A percentile compares a stretch with the other conserved stretches of the same genome.
phyloP scores from a whole-genome alignment of 2,329 filamentous ascomycete genomes.

The Monosporascus sp. region DNA sequence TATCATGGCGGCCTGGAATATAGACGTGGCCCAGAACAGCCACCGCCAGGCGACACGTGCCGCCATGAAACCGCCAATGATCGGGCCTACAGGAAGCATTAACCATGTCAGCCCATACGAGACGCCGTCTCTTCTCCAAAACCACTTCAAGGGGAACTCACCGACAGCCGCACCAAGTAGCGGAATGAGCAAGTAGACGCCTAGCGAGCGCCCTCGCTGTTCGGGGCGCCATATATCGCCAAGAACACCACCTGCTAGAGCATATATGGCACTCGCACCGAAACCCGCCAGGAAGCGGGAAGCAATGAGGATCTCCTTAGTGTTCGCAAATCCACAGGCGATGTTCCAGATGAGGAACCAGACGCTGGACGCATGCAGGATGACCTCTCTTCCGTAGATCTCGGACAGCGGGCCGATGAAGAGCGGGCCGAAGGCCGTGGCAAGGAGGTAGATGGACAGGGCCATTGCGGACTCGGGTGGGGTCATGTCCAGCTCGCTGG shows the following conservation, averaged over 20 bases:
- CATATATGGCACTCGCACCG: constrained; percentile 40
- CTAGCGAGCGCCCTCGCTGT: constrained; percentile 36
- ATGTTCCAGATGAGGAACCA: constrained; percentile 48
- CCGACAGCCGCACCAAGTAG: constrained; percentile 34
- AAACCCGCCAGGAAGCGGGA: constrained; percentile 43
- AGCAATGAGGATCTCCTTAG: constrained; percentile 35
- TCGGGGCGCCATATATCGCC: constrained; percentile 42
- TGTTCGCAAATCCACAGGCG: constrained; percentile 35
- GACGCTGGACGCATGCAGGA: constrained; percentile 40
- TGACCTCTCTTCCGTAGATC: constrained; percentile 37
- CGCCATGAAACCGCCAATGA: constrained; percentile 33
- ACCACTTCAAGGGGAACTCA: constrained; percentile 4
- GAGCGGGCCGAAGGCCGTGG: constrained; percentile 38
- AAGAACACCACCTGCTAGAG: constrained; percentile 41
- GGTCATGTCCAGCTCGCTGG: constrained; percentile 45
- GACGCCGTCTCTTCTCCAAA: too few species aligned
- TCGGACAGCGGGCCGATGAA: constrained; percentile 42
- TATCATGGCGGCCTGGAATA: constrained; percentile 34
- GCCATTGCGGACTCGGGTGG: constrained; percentile 41
- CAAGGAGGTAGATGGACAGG: constrained; percentile 36
- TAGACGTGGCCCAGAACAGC: constrained; percentile 40
- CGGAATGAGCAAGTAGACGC: constrained; percentile 33
- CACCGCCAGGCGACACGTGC: constrained; percentile 35
- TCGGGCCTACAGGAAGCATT: constrained; percentile 15
- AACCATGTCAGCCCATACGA: too few species aligned